Base-by-base conservation (phyloP, 2,329 filamentous ascomycete genomes). In the Arthrobotrys megalospora region DNA sequence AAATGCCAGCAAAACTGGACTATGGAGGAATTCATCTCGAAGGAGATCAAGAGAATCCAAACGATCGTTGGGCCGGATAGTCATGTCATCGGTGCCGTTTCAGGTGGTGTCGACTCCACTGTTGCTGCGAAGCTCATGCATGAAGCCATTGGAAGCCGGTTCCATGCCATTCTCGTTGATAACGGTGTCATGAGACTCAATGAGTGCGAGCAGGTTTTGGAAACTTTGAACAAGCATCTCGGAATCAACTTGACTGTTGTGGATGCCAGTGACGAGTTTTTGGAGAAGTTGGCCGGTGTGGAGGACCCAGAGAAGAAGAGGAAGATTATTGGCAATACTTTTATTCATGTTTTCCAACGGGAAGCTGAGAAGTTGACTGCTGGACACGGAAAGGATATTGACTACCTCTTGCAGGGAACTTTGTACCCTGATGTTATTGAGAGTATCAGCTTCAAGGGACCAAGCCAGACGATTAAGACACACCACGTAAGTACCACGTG, bases 221-320 rank as follows among this genome's bases (percentile, higher is more conserved):
- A 93, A 84, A 94, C 90, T 0, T 88, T 98, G 1, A 88, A 88
- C 1, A 84, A 94, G 82, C 91, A 96, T 80, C 89, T 98, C 0
- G 93, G 93, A 0, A 96, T 98, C 84, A 96, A 97, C 84, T 87
- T 98, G 1, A 97, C 93, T 0, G 91, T 98, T 32, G 90, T 96
- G 1, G 92, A 98, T 83, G 94, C 90, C 0, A 88, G 88, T 8
- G 87, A 96, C 78, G 86, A 89, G 28, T 98, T 98, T 87, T 87
- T 97, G n/a, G 86, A 86, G 34, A 88, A 90, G 24, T 89, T 98
- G 0, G 88, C 89, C 80, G 95, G 93, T 16, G 89, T 97, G 28
- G 86, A 86, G 0, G 93, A 92, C 71, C 94, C 95, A 0, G 94
- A 98, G 85, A 89, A 89, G 83, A 97, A 97, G 88, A 88, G 94